A percentile compares a stretch with the other conserved stretches of the same genome.
Conservation (phyloP, 2,329 filamentous ascomycete genomes). For the Xylaria polymorpha region DNA sequence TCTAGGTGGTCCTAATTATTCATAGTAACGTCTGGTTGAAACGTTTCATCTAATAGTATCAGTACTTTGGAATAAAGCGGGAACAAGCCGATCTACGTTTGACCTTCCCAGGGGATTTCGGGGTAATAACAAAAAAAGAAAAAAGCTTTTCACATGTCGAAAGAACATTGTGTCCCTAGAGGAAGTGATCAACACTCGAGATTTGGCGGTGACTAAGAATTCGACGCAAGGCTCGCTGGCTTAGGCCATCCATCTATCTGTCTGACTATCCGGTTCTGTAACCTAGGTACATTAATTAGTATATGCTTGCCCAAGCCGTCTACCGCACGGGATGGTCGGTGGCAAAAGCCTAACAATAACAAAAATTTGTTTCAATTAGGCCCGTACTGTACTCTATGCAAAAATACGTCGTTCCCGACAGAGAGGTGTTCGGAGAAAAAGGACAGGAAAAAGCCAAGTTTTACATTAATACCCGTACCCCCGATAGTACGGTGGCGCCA, state of each 20-base stretch:
- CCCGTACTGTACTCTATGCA: not conserved
- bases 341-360: not conserved
- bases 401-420: not conserved
- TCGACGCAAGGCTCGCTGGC: not conserved
- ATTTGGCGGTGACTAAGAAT: constrained; percentile 3
- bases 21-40: constrained; percentile 14
- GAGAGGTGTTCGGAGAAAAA: not conserved
- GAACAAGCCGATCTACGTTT: not conserved
- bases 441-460: constrained; percentile 1
- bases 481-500: not conserved
- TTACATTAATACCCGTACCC: not conserved
- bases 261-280: constrained; percentile 3
- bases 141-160: constrained; percentile 8
- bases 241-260: not conserved
- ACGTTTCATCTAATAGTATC: constrained; percentile 10
- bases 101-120: not conserved
- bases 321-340: not conserved
- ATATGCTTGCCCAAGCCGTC: too few relatives aligned
- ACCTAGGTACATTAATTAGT: too few relatives aligned
- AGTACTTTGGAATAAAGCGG: not conserved
- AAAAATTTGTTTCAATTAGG: not conserved
- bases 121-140: not conserved
- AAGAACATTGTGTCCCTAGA: not conserved
- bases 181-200: constrained; percentile 12
- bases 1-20: not conserved